Conservation (phyloP, 768 basidiomycete species). For the Holtermannia corniformis region DNA sequence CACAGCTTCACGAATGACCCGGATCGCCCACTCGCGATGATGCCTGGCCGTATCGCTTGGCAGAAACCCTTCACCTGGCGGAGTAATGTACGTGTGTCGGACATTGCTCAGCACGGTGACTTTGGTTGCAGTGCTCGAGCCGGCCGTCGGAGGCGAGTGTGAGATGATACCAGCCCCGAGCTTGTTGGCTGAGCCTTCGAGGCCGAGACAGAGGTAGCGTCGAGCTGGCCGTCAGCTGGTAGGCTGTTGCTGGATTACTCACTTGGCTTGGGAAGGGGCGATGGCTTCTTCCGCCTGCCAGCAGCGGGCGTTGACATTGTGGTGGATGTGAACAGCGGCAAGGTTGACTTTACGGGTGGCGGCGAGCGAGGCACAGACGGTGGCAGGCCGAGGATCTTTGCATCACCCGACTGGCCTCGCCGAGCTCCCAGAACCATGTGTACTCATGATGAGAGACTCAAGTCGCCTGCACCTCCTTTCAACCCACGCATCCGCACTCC, state of each 20-base stretch:
- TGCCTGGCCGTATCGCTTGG: constrained; percentile 92
- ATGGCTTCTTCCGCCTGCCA: constrained; percentile 21
- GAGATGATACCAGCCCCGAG: constrained; percentile 86
- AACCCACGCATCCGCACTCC: too few species aligned
- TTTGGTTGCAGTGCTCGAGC: constrained; percentile 35
- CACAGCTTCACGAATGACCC: constrained; percentile 69
- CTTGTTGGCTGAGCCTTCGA: constrained; percentile 98
- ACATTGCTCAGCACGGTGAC: constrained; percentile 78
- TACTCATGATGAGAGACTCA: too few species aligned
- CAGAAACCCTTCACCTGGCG: constrained; percentile 94
- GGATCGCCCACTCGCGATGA: constrained; percentile 84
- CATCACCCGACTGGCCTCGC: too few species aligned
- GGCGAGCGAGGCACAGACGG: too few species aligned
- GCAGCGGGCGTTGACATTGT: too few species aligned
- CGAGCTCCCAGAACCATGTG: too few species aligned
- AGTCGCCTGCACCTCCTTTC: too few species aligned
- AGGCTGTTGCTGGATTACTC: neutral
- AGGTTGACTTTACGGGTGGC: too few species aligned
- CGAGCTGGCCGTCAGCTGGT: constrained; percentile 14
- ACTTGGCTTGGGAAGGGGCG: constrained; percentile 23
- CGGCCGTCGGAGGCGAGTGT: constrained; percentile 49
- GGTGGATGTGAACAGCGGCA: too few species aligned
- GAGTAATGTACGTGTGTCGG: constrained; percentile 97
- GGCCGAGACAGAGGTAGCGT: constrained; percentile 67
- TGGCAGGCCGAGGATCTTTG: too few species aligned